These are phyloP conservation scores for Urochloa ruziziensis DNA, from an alignment of 176 grass and related monocot species.

Conservation along the genomic window DNA sequence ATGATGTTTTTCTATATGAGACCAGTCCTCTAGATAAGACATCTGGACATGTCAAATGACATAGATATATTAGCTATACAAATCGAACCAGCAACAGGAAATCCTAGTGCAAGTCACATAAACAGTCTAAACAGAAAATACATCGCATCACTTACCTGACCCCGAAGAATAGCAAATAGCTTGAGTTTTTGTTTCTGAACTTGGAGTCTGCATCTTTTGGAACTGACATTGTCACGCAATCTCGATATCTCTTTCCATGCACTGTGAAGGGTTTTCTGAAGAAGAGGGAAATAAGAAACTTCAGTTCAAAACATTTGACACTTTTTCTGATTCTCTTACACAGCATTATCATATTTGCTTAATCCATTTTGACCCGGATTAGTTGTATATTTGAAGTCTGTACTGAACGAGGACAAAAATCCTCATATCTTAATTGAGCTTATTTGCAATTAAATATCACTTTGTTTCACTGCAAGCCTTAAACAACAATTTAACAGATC, in stretches of 20 bases:
- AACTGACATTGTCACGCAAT: conserved; percentile 74
- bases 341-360: neutral
- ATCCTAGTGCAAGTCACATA: neutral
- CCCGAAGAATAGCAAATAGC: conserved; percentile 72
- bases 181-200: conserved; percentile 83
- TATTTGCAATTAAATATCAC: neutral
- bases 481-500: neutral
- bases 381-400: neutral
- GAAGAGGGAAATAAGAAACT: conserved; percentile 21
- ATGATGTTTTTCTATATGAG: conserved; percentile 75
- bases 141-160: conserved; percentile 57
- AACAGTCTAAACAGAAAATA: conserved; percentile 9
- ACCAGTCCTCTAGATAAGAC: conserved; percentile 76
- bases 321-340: neutral
- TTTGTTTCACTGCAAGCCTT: neutral
- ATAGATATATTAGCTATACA: conserved; percentile 32
- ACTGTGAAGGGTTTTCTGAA: conserved; percentile 86
- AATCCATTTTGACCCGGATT: neutral
- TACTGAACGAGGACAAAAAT: neutral
- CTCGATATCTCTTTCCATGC: conserved; percentile 81
- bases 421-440: neutral
- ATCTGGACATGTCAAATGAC: conserved; percentile 60
- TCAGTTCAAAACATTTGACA: neutral
- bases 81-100: neutral
- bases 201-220: conserved; percentile 71